Base-by-base conservation (phyloP, 768 basidiomycete species). In the Daedalea quercina region DNA sequence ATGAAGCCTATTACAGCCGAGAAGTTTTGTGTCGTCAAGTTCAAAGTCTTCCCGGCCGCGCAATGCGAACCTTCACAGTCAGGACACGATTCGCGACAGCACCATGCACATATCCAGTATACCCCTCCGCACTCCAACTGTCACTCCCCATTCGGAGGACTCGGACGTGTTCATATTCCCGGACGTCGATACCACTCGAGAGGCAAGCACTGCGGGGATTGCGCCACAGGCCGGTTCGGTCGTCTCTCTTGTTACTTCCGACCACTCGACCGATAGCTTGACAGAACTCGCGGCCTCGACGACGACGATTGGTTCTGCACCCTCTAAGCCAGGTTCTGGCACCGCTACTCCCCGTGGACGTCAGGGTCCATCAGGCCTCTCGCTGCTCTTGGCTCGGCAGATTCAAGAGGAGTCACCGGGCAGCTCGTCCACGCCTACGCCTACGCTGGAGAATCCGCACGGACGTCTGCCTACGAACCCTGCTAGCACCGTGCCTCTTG, bases 81-180 rank as follows among this genome's bases (percentile, higher is more conserved):
- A 81, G 56, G 76, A 77, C 57, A 73, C 76, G 25, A 90, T 90
- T 54, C 80, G 88, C 17, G 72, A 79, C 31, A 75, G 70, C 56
- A 89, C 87, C 0, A 75, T 90, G 63, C 74, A 83, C 48, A 72
- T 90, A 2, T 85, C 86, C 65, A 68, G 76, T 3, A 42, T 70
- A 51, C 66, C 76, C 15, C 63, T 69, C 6, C 63, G 51, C 34
- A 59, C 67, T 3, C 58, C 60, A 13, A 57, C 55, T 46, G 57
- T 60, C 23, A 56, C 55, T 28, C 23, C 53, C 20, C 61, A 54
- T 17, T 63, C 60, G 7, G 52, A 62, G 58, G 69, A n/a, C n/a
- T n/a, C n/a, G n/a, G n/a, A 71, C 53, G 64, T 70, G 1, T 69
- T 75, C 61, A 72, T 76, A 52, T 74, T 76, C 54, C 73, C 72